A percentile compares a stretch with the other conserved stretches of the same genome.
These are phyloP conservation scores for Biscogniauxia mediterranea DNA, from an alignment of 2,329 filamentous ascomycete species.

Conservation along the genomic window DNA sequence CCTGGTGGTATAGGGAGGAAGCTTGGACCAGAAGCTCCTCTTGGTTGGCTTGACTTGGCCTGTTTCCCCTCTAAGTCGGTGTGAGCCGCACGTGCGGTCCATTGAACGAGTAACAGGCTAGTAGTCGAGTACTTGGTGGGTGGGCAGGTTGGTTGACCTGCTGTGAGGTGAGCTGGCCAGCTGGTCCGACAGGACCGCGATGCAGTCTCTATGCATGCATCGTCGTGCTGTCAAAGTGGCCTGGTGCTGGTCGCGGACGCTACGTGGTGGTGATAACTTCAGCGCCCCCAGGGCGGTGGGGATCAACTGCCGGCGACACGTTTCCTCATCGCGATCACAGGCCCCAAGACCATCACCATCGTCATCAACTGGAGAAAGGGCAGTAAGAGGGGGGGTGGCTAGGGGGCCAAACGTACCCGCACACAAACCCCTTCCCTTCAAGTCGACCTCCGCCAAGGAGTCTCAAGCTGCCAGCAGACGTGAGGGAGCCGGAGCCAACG, in stretches of 20 bases:
- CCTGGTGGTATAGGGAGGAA: background rate
- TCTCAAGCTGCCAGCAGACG: conserved; percentile 1
- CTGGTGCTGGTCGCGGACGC: background rate
- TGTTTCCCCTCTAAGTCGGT: background rate
- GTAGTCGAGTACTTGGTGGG: background rate
- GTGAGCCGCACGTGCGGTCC: background rate
- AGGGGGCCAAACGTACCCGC: conserved; percentile 4
- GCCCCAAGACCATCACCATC: background rate
- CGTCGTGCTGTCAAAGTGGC: background rate
- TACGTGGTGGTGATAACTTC: background rate
- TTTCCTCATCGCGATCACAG: conserved; percentile 10
- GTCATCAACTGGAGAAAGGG: conserved; percentile 1
- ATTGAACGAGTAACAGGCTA: background rate
- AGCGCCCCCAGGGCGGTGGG: background rate
- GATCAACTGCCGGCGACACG: background rate
- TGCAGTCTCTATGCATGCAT: background rate
- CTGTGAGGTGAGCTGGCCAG: background rate
- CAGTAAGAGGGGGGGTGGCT: conserved; percentile 1
- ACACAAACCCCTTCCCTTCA: conserved; percentile 26
- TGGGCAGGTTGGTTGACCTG: background rate
- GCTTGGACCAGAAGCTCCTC: background rate
- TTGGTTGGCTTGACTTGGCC: background rate
- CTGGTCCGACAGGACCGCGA: background rate
- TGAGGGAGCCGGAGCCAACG: conserved; percentile 1
- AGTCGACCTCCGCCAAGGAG: conserved; percentile 7